Percentiles rank a stretch among this genome's conserved stretches.
Conservation (phyloP, 108 stramenopile genomes). For the Cyclotella baltica region DNA sequence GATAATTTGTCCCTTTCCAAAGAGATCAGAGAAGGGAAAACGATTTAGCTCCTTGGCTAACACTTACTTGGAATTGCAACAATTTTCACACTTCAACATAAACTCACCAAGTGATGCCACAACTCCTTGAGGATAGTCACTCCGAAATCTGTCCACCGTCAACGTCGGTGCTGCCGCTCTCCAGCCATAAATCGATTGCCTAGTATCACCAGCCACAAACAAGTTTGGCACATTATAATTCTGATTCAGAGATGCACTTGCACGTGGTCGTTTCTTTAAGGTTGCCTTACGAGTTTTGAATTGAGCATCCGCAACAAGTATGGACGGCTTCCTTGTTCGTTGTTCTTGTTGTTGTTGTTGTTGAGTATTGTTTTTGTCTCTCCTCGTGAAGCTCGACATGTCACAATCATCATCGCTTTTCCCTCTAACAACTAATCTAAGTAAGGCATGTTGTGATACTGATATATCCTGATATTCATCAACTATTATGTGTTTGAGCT, state of each 20-base stretch:
- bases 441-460: slow-evolving; percentile 61
- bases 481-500: slow-evolving; percentile 59
- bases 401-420: slow-evolving; percentile 39
- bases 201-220: slow-evolving; percentile 65
- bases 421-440: slow-evolving; percentile 54
- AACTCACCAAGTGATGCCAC: slow-evolving; percentile 51
- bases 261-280: slow-evolving; percentile 3
- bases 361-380: slow-evolving; percentile 12
- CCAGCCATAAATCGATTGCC: slow-evolving; percentile 70
- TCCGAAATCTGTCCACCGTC: slow-evolving; percentile 58
- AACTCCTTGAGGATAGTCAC: slow-evolving; percentile 67
- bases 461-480: slow-evolving; percentile 74
- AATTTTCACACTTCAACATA: too few species aligned
- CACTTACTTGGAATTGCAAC: too few species aligned
- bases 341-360: slow-evolving; percentile 12
- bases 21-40: background rate
- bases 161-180: slow-evolving; percentile 63
- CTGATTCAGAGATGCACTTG: slow-evolving; percentile 9
- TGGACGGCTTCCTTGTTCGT: too few species aligned
- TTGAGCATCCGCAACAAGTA: slow-evolving; percentile 40
- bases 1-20: slow-evolving; percentile 44
- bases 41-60: too few species aligned
- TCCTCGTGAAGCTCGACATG: background rate
- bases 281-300: background rate
- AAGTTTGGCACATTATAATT: slow-evolving; percentile 53